phyloP scores from a whole-genome alignment of 768 basidiomycete genomes.

The Kwoniella mangroviensis region DNA sequence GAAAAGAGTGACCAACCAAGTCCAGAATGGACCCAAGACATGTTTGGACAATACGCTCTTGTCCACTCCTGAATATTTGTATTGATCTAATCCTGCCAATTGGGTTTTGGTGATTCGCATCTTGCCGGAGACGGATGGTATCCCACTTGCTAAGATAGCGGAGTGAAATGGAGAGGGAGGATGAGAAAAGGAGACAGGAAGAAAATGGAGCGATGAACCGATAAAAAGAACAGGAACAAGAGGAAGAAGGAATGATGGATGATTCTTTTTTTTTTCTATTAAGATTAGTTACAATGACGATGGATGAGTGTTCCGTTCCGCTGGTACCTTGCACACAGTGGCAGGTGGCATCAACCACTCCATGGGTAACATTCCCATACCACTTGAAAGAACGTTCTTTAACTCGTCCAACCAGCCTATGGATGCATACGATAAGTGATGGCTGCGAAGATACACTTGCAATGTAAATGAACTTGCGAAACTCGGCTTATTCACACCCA shows the following conservation, averaged over 20 bases:
- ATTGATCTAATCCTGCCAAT: conserved; percentile 75
- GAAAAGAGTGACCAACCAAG: conserved; percentile 86
- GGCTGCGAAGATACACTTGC: neutral
- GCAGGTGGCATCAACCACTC: conserved; percentile 1
- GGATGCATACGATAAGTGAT: too few species aligned
- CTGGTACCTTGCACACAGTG: neutral
- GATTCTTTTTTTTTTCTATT: neutral
- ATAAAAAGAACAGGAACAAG: neutral
- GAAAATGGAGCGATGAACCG: neutral
- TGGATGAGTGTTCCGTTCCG: too few species aligned
- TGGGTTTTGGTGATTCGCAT: conserved; percentile 65
- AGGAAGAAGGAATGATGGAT: neutral
- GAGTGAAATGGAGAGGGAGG: neutral
- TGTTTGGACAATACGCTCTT: conserved; percentile 63
- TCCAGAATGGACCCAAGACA: conserved; percentile 85
- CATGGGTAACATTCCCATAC: neutral
- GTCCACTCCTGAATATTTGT: conserved; percentile 80
- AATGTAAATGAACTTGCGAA: neutral
- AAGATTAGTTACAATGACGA: neutral
- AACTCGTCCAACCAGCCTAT: neutral
- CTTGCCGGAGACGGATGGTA: neutral
- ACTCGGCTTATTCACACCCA: conserved; percentile 13
- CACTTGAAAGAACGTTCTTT: neutral
- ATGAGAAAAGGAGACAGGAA: neutral
- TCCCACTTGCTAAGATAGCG: too few species aligned